Percentiles rank a stretch among this genome's conserved stretches.
phyloP scores from a whole-genome alignment of 345 rosid species.

The Citrus australasica region DNA sequence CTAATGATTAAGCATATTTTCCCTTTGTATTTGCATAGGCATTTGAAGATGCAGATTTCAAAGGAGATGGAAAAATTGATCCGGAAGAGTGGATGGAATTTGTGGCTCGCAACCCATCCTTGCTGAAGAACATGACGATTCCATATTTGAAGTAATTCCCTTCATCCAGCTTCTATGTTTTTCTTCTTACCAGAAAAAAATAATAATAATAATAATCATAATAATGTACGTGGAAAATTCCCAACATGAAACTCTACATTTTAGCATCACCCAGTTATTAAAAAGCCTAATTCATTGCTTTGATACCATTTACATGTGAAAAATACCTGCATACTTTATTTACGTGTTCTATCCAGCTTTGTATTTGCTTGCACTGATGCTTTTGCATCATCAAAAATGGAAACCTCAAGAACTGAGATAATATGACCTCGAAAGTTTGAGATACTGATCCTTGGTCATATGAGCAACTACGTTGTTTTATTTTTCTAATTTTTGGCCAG shows the following conservation, averaged over 20 bases:
- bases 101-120: constrained; percentile 26
- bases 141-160: constrained; percentile 39
- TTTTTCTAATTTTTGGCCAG: neutral
- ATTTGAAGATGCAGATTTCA: constrained; percentile 39
- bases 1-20: neutral
- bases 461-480: neutral
- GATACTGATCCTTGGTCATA: neutral
- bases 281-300: too few relatives aligned
- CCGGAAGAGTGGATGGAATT: constrained; percentile 36
- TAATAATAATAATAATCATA: neutral
- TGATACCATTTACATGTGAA: too few relatives aligned
- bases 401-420: too few relatives aligned
- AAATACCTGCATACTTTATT: too few relatives aligned
- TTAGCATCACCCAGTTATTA: too few relatives aligned
- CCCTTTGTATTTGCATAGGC: constrained; percentile 21
- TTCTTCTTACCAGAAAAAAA: neutral
- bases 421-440: neutral
- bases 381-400: too few relatives aligned
- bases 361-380: too few relatives aligned
- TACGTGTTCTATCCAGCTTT: too few relatives aligned
- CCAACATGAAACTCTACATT: too few relatives aligned
- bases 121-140: constrained; percentile 45
- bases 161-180: neutral
- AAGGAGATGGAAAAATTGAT: constrained; percentile 45
- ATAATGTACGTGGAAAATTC: neutral